Evolutionary conservation across 805 yeast species (phyloP).

Genomic region (Hanseniaspora meyeri): DNA sequence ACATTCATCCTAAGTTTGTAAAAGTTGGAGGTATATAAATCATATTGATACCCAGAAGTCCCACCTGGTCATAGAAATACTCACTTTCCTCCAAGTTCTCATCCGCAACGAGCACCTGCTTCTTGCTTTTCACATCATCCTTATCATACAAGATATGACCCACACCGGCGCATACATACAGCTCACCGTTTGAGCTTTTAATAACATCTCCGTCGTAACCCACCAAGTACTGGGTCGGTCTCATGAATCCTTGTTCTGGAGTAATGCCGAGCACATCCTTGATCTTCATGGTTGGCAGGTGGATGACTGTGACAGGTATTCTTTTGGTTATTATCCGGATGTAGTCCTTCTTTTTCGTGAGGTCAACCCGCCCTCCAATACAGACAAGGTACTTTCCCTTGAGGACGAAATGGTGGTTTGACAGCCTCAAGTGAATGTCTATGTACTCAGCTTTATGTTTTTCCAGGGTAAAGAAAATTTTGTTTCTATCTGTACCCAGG

Average conservation of each 20-base stretch:
- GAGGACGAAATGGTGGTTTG: background rate
- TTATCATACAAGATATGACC: background rate
- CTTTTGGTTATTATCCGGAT: background rate
- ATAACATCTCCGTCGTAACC: slow-evolving; percentile 3
- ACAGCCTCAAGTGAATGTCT: background rate
- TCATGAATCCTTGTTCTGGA: background rate
- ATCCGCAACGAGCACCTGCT: background rate
- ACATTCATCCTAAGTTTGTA: background rate
- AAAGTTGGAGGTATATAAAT: background rate
- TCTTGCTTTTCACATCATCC: background rate
- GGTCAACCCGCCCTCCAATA: slow-evolving; percentile 2
- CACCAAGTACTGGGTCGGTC: background rate
- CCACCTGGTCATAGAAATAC: background rate
- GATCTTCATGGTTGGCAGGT: slow-evolving; percentile 5
- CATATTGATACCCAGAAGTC: background rate
- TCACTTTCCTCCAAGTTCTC: background rate
- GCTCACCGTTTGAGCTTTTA: background rate
- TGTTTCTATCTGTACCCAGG: background rate
- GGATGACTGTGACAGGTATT: background rate
- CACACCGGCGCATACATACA: background rate
- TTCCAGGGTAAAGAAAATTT: too few species aligned
- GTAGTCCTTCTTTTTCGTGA: background rate
- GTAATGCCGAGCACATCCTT: background rate
- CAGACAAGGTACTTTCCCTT: slow-evolving; percentile 4
- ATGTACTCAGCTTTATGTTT: background rate